These are phyloP conservation scores for Ceratocystis destructans DNA, from an alignment of 2,329 filamentous ascomycete species.

Conservation along the genomic window DNA sequence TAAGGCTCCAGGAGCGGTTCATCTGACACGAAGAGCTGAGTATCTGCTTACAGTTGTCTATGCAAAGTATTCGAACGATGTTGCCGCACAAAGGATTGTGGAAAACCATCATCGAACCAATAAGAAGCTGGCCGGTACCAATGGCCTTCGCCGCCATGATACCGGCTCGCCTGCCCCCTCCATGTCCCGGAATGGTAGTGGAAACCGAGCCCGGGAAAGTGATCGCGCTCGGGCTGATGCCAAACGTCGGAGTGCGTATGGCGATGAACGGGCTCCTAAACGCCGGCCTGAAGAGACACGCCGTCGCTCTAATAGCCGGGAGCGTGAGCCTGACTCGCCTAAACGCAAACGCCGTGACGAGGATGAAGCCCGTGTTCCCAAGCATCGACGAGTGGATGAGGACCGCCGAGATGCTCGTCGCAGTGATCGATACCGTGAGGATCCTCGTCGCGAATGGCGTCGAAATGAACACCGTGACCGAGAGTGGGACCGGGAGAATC, in stretches of 20 bases:
- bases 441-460: constrained; percentile 23
- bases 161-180: constrained; percentile 54
- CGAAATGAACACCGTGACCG: constrained; percentile 26
- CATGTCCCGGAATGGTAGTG: constrained; percentile 34
- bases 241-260: constrained; percentile 46
- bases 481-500: constrained; percentile 21
- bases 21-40: constrained; percentile 85
- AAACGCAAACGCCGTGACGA: constrained; percentile 20
- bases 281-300: constrained; percentile 35
- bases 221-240: constrained; percentile 34
- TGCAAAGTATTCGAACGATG: constrained; percentile 66
- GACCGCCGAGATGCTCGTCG: constrained; percentile 25
- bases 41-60: constrained; percentile 92
- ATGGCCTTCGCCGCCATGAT: constrained; percentile 47
- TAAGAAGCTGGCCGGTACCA: constrained; percentile 52
- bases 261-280: constrained; percentile 32
- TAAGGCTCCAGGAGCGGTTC: constrained; percentile 92
- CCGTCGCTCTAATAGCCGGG: constrained; percentile 25
- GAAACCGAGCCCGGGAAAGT: constrained; percentile 38
- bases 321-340: constrained; percentile 25
- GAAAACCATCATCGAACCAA: constrained; percentile 94
- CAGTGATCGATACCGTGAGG: constrained; percentile 20
- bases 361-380: constrained; percentile 28
- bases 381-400: constrained; percentile 32
- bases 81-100: constrained; percentile 60